Evolutionary conservation across 495 filamentous ascomycete species (phyloP).

Genomic region (Talaromyces proteolyticus): DNA sequence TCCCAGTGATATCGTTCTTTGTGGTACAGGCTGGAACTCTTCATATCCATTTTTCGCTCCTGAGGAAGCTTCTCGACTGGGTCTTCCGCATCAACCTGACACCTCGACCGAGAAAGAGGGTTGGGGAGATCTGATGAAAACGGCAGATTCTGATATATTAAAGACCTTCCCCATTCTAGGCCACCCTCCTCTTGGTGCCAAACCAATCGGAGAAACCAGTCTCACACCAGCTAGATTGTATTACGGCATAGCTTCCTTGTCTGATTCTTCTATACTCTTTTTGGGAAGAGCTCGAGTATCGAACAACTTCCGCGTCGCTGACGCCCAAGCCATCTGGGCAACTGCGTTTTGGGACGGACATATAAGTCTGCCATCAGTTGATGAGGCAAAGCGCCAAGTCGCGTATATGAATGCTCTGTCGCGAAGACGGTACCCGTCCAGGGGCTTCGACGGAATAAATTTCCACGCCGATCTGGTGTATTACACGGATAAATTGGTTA

Average conservation of each 20-base stretch:
- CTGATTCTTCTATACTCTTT: conserved; percentile 35
- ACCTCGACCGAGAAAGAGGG: conserved; percentile 9
- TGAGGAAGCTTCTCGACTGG: conserved; percentile 13
- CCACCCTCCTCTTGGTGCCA: conserved; percentile 23
- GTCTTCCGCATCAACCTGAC: conserved; percentile 17
- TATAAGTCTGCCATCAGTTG: conserved; percentile 18
- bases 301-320: conserved; percentile 30
- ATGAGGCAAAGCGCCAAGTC: conserved; percentile 22
- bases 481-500: conserved; percentile 25
- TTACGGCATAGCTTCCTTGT: conserved; percentile 25
- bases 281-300: conserved; percentile 23
- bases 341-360: conserved; percentile 32
- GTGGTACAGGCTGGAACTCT: conserved; percentile 32
- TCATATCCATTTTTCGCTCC: conserved; percentile 13
- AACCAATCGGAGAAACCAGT: conserved; percentile 3
- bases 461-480: conserved; percentile 26
- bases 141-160: conserved; percentile 27
- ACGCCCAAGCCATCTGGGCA: conserved; percentile 40
- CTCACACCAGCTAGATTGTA: conserved; percentile 33
- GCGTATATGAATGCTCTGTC: conserved; percentile 27
- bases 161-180: conserved; percentile 27
- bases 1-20: conserved; percentile 26
- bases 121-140: conserved; percentile 20
- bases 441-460: conserved; percentile 28
- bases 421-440: conserved; percentile 27